Evolutionary conservation across 2,329 filamentous ascomycete species (phyloP).

Genomic region (Sporothrix dimorphospora): DNA sequence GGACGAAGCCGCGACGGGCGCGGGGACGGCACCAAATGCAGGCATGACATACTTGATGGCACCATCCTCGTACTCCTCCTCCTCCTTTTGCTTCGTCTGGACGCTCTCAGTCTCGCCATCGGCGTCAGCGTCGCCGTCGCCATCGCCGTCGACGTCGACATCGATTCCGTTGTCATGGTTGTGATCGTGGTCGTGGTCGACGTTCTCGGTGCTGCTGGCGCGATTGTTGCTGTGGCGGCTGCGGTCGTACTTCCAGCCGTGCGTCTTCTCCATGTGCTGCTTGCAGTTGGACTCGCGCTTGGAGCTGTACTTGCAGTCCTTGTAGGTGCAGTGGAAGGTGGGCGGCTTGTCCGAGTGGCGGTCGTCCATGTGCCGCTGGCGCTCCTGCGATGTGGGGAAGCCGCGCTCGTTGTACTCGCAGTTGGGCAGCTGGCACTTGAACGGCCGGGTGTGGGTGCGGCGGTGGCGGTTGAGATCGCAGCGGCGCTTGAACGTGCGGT

Average conservation of each 20-base stretch:
- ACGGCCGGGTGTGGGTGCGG: slow-evolving; percentile 76
- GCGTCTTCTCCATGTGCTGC: slow-evolving; percentile 83
- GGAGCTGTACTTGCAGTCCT: slow-evolving; percentile 70
- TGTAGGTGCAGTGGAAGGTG: slow-evolving; percentile 67
- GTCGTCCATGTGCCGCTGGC: slow-evolving; percentile 76
- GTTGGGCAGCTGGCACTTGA: slow-evolving; percentile 67
- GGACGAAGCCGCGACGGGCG: slow-evolving; percentile 1
- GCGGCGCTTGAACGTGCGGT: slow-evolving; percentile 38
- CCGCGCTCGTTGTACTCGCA: slow-evolving; percentile 73
- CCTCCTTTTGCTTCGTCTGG: slow-evolving; percentile 1
- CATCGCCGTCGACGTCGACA: background rate
- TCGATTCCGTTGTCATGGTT: slow-evolving; percentile 1
- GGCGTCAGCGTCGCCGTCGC: background rate
- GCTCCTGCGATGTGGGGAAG: slow-evolving; percentile 80
- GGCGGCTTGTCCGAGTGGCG: slow-evolving; percentile 70
- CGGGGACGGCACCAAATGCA: background rate
- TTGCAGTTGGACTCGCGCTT: slow-evolving; percentile 83
- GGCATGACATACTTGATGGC: slow-evolving; percentile 5
- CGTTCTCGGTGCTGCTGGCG: background rate
- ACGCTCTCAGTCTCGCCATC: slow-evolving; percentile 1
- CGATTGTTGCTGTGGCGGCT: slow-evolving; percentile 49
- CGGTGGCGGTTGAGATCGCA: slow-evolving; percentile 65
- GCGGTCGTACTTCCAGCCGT: slow-evolving; percentile 71
- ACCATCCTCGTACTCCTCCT: background rate
- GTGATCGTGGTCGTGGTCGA: background rate